A percentile compares a stretch with the other conserved stretches of the same genome.
Evolutionary conservation across 257 asterid genomes (phyloP).

Genomic region (Henckelia pumila): DNA sequence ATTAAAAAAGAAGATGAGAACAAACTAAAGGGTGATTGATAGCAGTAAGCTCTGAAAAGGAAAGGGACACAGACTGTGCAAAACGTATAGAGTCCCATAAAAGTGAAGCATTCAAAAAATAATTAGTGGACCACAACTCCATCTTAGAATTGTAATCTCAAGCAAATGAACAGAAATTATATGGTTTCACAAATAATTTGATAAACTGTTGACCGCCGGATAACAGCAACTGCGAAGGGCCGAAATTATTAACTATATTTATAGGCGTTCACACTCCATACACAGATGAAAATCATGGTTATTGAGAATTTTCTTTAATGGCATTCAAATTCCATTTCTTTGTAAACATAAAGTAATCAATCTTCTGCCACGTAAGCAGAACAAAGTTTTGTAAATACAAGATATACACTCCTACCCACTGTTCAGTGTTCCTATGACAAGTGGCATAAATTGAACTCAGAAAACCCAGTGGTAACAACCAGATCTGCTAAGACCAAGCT

Average conservation of each 20-base stretch:
- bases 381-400: neutral
- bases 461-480: neutral
- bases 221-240: neutral
- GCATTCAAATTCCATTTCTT: neutral
- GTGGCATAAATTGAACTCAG: neutral
- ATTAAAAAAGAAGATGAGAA: neutral
- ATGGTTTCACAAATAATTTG: neutral
- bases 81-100: conserved; percentile 5
- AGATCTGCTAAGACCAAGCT: neutral
- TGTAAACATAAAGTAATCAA: neutral
- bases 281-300: neutral
- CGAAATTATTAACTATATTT: neutral
- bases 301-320: too few species aligned
- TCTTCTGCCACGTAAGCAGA: neutral
- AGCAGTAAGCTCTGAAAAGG: conserved; percentile 5
- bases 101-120: conserved; percentile 2
- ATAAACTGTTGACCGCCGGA: neutral
- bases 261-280: conserved; percentile 3
- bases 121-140: neutral
- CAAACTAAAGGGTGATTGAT: conserved; percentile 10
- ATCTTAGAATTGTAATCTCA: neutral
- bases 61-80: conserved; percentile 15
- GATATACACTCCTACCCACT: neutral
- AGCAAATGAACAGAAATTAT: neutral
- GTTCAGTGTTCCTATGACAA: neutral